phyloP scores from a whole-genome alignment of 2,329 filamentous ascomycete species.

The Neoarthrinium moseri region DNA sequence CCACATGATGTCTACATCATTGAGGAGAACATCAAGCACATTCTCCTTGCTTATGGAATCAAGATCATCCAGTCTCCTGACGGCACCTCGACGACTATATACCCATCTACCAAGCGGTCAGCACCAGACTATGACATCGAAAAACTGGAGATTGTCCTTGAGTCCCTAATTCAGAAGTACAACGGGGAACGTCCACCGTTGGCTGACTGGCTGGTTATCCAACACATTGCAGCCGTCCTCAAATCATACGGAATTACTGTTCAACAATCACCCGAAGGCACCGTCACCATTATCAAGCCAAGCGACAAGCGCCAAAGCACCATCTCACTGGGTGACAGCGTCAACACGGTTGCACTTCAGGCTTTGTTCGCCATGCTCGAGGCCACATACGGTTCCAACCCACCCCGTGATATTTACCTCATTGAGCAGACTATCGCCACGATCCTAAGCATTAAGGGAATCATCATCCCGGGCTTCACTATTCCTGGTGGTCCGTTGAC shows the following conservation, averaged over 20 bases:
- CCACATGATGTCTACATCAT: slow-evolving; percentile 12
- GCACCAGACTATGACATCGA: slow-evolving; percentile 7
- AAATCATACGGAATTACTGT: slow-evolving; percentile 16
- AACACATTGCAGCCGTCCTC: slow-evolving; percentile 18
- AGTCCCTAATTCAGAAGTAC: slow-evolving; percentile 10
- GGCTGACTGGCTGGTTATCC: slow-evolving; percentile 18
- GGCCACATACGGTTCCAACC: slow-evolving; percentile 18
- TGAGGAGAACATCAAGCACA: slow-evolving; percentile 12
- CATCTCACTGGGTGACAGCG: slow-evolving; percentile 17
- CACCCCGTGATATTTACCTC: slow-evolving; percentile 22
- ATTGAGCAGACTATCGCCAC: slow-evolving; percentile 24
- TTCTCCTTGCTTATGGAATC: slow-evolving; percentile 9
- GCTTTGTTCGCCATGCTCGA: slow-evolving; percentile 18
- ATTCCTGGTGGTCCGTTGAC: slow-evolving; percentile 29
- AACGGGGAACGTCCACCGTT: slow-evolving; percentile 13
- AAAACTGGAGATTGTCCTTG: slow-evolving; percentile 1
- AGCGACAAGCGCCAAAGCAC: slow-evolving; percentile 15
- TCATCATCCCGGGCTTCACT: slow-evolving; percentile 6
- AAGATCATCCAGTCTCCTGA: slow-evolving; percentile 9
- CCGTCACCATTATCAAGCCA: neutral
- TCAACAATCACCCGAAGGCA: slow-evolving; percentile 8
- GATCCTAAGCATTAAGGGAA: slow-evolving; percentile 14
- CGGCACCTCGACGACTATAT: slow-evolving; percentile 7
- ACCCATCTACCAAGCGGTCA: slow-evolving; percentile 10
- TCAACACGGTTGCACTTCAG: slow-evolving; percentile 20